A percentile compares a stretch with the other conserved stretches of the same genome.
Conservation (phyloP, 1,139 yeast genomes). For the Candida freyschussii region DNA sequence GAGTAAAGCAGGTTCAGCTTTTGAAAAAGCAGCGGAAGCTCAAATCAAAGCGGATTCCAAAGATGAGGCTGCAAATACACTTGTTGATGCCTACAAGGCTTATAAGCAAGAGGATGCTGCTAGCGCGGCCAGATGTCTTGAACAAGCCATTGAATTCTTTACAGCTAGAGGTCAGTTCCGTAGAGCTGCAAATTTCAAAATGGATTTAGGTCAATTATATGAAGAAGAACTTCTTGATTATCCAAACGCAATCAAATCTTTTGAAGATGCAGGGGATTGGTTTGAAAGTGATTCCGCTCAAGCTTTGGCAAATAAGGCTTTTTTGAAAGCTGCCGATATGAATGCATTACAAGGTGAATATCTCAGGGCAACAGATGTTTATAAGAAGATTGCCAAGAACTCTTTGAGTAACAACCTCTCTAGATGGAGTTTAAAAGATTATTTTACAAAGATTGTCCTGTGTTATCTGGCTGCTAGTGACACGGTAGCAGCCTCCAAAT, state of each 20-base stretch:
- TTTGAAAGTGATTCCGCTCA: conserved; percentile 90
- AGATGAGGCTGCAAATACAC: conserved; percentile 89
- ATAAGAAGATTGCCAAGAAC: conserved; percentile 72
- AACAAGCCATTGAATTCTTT: conserved; percentile 75
- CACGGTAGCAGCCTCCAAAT: conserved; percentile 76
- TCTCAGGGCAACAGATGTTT: conserved; percentile 66
- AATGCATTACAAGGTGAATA: conserved; percentile 73
- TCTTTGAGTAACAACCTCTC: conserved; percentile 71
- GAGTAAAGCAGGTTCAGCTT: conserved; percentile 72
- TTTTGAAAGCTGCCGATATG: conserved; percentile 84
- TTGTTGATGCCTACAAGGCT: conserved; percentile 88
- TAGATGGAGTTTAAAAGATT: conserved; percentile 91
- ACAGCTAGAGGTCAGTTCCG: conserved; percentile 92
- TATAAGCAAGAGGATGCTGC: conserved; percentile 68
- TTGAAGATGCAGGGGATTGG: conserved; percentile 96
- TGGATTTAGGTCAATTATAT: conserved; percentile 83
- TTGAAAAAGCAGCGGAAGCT: conserved; percentile 78
- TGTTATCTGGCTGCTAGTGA: conserved; percentile 83
- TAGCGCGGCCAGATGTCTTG: conserved; percentile 75
- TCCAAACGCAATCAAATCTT: conserved; percentile 66
- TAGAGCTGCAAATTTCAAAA: conserved; percentile 90
- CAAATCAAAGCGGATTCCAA: conserved; percentile 72
- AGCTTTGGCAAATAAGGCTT: conserved; percentile 84
- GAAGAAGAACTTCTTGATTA: conserved; percentile 68
- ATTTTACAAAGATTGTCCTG: conserved; percentile 76